Percentiles rank a stretch among this genome's conserved stretches.
Conservation (phyloP, 192 early-diverging fungal species). For the Phlyctochytrium planicorne region DNA sequence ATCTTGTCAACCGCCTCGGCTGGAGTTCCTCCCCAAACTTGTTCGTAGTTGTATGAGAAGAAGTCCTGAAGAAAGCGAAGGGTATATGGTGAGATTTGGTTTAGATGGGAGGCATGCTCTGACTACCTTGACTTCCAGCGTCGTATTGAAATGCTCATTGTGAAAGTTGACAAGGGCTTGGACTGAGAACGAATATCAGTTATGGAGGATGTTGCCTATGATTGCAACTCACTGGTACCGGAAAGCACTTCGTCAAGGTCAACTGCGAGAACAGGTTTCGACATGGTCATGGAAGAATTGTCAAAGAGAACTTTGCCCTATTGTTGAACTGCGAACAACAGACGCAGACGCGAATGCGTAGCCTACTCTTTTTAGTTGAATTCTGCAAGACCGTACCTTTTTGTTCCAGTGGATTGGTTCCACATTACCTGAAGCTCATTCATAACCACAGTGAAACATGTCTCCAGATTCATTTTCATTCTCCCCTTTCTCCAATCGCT, state of each 20-base stretch:
- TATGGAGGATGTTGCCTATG: no score
- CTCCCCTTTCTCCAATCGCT: no score
- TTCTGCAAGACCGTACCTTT: no score
- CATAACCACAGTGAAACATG: no score
- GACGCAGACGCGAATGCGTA: no score
- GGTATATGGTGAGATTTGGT: neutral
- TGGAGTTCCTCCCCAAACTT: constrained; percentile 56
- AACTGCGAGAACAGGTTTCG: neutral
- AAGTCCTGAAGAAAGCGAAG: constrained; percentile 50
- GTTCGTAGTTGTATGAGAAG: constrained; percentile 47
- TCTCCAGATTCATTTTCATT: no score
- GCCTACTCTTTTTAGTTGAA: no score
- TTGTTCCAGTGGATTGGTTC: no score
- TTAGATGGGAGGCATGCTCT: neutral
- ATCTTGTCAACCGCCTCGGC: constrained; percentile 54
- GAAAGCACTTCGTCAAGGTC: constrained; percentile 59
- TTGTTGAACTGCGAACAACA: no score
- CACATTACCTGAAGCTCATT: no score
- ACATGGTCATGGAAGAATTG: no score
- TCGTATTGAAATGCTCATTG: constrained; percentile 52
- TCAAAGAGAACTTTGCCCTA: no score
- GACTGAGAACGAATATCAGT: neutral
- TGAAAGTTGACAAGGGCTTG: constrained; percentile 55
- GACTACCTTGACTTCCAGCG: constrained; percentile 22
- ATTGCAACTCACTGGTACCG: constrained; percentile 31